Percentiles rank a stretch among this genome's conserved stretches.
These are phyloP conservation scores for Dryas alaskensis DNA, from an alignment of 306 rosid genomes.

Conservation along the genomic window DNA sequence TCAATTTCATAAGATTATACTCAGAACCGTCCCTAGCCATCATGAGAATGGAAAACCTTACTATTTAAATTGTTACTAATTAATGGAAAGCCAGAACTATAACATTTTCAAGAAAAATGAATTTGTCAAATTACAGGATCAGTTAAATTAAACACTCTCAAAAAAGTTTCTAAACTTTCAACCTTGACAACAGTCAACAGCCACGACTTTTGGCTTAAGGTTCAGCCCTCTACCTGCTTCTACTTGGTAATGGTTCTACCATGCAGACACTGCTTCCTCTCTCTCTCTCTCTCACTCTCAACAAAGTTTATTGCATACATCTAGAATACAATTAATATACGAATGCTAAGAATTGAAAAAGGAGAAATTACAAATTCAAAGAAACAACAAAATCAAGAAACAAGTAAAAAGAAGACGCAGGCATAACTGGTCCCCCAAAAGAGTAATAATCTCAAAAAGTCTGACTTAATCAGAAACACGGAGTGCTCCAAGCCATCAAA, in stretches of 20 bases:
- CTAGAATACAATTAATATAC: neutral
- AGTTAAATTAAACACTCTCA: neutral
- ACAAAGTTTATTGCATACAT: no score
- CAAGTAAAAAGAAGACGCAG: no score
- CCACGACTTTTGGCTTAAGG: neutral
- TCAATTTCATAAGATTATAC: neutral
- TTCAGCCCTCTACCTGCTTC: neutral
- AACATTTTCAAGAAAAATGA: no score
- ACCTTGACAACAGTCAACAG: neutral
- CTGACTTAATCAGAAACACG: neutral
- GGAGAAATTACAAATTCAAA: neutral
- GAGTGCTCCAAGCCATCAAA: neutral
- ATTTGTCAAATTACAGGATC: neutral
- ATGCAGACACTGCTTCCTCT: neutral
- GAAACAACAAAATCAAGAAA: no score
- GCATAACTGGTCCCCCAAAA: neutral
- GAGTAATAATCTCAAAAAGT: neutral
- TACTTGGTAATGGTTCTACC: slow-evolving; percentile 1
- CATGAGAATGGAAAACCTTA: neutral
- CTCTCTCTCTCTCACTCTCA: neutral
- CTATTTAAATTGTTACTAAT: neutral
- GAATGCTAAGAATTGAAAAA: neutral
- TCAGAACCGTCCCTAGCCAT: neutral
- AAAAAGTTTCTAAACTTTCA: neutral
- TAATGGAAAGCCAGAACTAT: no score